phyloP scores from a whole-genome alignment of 495 filamentous ascomycete genomes.

The Neurospora sp. region DNA sequence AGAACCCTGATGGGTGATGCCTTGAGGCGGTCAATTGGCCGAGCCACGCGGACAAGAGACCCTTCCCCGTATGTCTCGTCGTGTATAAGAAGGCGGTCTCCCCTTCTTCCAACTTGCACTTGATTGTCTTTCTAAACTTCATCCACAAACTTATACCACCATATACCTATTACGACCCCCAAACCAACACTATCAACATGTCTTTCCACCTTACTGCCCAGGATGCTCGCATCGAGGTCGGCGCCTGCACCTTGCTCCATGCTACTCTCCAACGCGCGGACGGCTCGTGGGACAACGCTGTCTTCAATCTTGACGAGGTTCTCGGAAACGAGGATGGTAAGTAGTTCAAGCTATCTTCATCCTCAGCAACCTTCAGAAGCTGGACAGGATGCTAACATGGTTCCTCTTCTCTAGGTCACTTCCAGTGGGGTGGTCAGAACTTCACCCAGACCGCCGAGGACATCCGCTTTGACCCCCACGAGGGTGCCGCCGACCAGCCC shows the following conservation, averaged over 20 bases:
- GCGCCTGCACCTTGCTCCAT: slow-evolving; percentile 23
- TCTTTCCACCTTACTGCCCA: slow-evolving; percentile 34
- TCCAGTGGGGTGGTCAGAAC: slow-evolving; percentile 34
- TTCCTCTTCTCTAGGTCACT: slow-evolving; percentile 22
- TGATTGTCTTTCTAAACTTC: not conserved
- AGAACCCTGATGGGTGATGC: not conserved
- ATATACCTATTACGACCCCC: not conserved
- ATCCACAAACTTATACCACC: not conserved
- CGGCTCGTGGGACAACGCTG: slow-evolving; percentile 24
- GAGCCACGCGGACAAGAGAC: not conserved
- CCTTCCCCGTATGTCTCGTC: not conserved
- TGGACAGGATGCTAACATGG: not conserved
- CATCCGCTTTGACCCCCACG: slow-evolving; percentile 25
- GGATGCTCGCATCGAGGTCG: slow-evolving; percentile 25
- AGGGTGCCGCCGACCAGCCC: slow-evolving; percentile 28
- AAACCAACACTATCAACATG: slow-evolving; percentile 6
- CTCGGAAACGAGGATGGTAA: slow-evolving; percentile 40
- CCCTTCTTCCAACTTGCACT: not conserved
- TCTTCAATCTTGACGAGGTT: slow-evolving; percentile 29
- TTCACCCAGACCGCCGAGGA: slow-evolving; percentile 32
- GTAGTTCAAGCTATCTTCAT: not conserved
- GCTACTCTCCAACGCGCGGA: slow-evolving; percentile 21
- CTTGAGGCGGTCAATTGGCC: not conserved
- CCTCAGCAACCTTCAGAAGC: not conserved
- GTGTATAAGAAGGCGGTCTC: not conserved